A percentile compares a stretch with the other conserved stretches of the same genome.
phyloP scores from a whole-genome alignment of 2,329 filamentous ascomycete species.

The Metarhizium sp. region DNA sequence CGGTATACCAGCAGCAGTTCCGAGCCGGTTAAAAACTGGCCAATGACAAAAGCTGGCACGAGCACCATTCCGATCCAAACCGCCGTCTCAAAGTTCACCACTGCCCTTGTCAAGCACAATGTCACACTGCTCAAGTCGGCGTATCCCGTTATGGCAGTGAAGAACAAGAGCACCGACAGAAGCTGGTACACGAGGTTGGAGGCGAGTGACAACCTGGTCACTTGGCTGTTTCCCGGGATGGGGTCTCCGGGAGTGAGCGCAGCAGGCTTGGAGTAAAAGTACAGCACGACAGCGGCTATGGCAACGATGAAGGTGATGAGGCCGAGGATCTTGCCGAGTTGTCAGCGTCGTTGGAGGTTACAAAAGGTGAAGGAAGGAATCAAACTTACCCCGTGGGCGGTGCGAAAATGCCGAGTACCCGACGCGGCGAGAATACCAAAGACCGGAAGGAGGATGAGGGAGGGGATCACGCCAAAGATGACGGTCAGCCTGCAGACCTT shows the following conservation, averaged over 20 bases:
- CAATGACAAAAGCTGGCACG: constrained; percentile 13
- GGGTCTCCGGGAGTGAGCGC: not conserved
- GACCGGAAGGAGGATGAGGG: constrained; percentile 14
- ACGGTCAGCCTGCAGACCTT: constrained; percentile 16
- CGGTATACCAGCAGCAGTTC: constrained; percentile 11
- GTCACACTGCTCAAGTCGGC: constrained; percentile 16
- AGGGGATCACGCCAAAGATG: constrained; percentile 16
- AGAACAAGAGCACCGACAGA: constrained; percentile 14
- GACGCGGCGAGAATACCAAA: constrained; percentile 17
- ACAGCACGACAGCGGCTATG: constrained; percentile 14
- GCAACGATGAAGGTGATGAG: constrained; percentile 17
- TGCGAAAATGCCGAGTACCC: constrained; percentile 15
- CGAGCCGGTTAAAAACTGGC: constrained; percentile 12
- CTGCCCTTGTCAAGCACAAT: constrained; percentile 17
- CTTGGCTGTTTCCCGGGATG: not conserved
- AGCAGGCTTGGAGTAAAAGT: constrained; percentile 13
- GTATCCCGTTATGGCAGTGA: constrained; percentile 18
- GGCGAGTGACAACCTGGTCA: not conserved
- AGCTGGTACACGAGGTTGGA: constrained; percentile 16
- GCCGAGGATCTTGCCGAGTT: constrained; percentile 16
- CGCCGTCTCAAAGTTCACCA: constrained; percentile 17
- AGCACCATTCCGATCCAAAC: constrained; percentile 16
- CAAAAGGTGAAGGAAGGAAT: not conserved
- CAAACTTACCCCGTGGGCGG: constrained; percentile 19
- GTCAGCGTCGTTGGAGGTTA: not conserved